phyloP scores from a whole-genome alignment of 495 filamentous ascomycete species.

The Neurospora sublineolata region DNA sequence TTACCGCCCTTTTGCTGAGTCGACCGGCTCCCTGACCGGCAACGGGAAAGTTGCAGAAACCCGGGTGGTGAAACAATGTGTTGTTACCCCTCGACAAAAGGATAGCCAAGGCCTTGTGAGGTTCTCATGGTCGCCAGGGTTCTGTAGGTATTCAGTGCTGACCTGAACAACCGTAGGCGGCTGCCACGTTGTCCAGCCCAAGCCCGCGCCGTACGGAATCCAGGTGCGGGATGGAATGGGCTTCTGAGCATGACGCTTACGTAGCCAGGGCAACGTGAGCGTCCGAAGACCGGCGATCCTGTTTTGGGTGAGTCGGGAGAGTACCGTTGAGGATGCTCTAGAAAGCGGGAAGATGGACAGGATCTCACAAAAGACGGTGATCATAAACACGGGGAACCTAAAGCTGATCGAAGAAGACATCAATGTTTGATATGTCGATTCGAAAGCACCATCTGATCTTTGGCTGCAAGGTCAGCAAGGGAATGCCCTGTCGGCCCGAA shows the following conservation, averaged over 20 bases:
- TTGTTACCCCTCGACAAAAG: not conserved
- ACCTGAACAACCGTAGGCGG: not conserved
- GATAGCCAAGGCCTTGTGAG: not conserved
- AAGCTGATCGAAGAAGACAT: not conserved
- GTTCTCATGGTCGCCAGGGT: not conserved
- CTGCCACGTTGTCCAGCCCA: not conserved
- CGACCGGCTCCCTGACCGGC: not conserved
- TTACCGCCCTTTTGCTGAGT: not conserved
- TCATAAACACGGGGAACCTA: not conserved
- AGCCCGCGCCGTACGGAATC: not conserved
- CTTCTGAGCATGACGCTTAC: not conserved
- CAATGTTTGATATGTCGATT: not conserved
- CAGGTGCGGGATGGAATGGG: not conserved
- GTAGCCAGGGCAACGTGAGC: not conserved
- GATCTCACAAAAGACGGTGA: not conserved
- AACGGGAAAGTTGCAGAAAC: not conserved
- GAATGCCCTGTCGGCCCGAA: not conserved
- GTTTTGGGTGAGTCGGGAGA: not conserved
- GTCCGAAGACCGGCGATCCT: not conserved
- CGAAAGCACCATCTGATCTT: not conserved
- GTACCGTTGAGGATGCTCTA: not conserved
- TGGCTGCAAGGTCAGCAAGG: not conserved
- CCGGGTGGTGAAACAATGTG: not conserved
- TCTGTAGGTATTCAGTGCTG: not conserved
- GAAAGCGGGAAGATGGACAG: not conserved